phyloP scores from a whole-genome alignment of 176 grass and related monocot species.

The Hordeum vulgare region MorexV3_pseudomolecules_assembly NC_058519.1:588104081-588104580 shows the following conservation, averaged over 20 bases:
- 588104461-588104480: not conserved
- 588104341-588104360: constrained; percentile 4
- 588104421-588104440: not conserved
- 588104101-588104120: not conserved
- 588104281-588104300: not conserved
- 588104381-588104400: not conserved
- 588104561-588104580: constrained; percentile 19
- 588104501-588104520: not conserved
- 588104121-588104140: constrained; percentile 67
- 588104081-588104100: not conserved
- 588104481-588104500: too few species aligned
- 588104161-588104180: constrained; percentile 50
- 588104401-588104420: not conserved
- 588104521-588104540: not conserved
- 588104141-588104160: constrained; percentile 51
- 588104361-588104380: not conserved
- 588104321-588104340: not conserved
- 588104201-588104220: not conserved
- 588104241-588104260: not conserved
- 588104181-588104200: not conserved
- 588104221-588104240: not conserved
- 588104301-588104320: not conserved
- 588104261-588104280: not conserved
- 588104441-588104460: not conserved
- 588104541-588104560: not conserved